Base-by-base conservation (phyloP, 306 rosid species). In the Aeschynomene evenia region DNA sequence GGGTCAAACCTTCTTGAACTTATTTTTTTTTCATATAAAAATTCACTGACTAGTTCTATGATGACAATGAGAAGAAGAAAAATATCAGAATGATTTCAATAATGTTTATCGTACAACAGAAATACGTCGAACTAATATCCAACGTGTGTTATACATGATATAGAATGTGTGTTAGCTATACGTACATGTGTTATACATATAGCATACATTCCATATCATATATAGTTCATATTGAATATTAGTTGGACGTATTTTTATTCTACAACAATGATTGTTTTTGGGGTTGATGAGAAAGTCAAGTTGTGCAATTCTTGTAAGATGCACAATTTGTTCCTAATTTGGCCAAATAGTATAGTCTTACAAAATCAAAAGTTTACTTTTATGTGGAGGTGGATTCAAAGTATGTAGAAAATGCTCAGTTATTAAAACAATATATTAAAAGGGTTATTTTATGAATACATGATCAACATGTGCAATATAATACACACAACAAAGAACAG, bases 231-330 rank as follows among this genome's bases (percentile, higher is more conserved):
- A n/a, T n/a, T n/a, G n/a, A n/a, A n/a, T n/a, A n/a, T n/a, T n/a
- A n/a, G n/a, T n/a, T n/a, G n/a, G n/a, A n/a, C n/a, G n/a, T n/a
- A n/a, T n/a, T n/a, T n/a, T n/a, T n/a, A n/a, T n/a, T n/a, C n/a
- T n/a, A n/a, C n/a, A n/a, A n/a, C n/a, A n/a, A n/a, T n/a, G n/a
- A n/a, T 12, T 49, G 60, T 3, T 48, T 13, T 19, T 13, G 72
- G 2, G 60, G n/a, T n/a, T n/a, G n/a, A 31, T 66, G 61, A 50
- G 22, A 20, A 6, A n/a, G 50, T 66, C 61, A 66, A 50, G 72
- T 50, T 50, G 40, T 48, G 59, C 46, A 18, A 29, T 6, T 29
- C 14, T 4, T 7, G 5, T 66, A 13, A 19, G 7, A 12, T 40
- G 48, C 15, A 36, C 2, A 29, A 36, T 1, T 56, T 31, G 40